Evolutionary conservation across 2,329 filamentous ascomycete species (phyloP).

Genomic region (Aspergillus brasiliensis): DNA sequence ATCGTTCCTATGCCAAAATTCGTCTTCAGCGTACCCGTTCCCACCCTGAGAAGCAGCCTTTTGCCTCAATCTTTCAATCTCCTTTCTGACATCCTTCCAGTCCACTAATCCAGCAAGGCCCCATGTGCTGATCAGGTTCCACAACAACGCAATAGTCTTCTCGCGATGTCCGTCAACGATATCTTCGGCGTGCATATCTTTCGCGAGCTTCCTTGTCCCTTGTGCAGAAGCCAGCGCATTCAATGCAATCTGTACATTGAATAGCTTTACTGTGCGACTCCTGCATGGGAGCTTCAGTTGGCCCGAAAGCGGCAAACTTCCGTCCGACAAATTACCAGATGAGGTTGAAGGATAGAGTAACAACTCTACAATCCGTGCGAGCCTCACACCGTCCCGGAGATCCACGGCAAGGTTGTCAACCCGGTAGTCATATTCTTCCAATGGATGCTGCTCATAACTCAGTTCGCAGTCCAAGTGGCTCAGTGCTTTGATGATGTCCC

Average conservation of each 20-base stretch:
- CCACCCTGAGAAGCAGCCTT: slow-evolving; percentile 23
- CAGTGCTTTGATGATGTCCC: slow-evolving; percentile 59
- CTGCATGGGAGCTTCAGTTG: slow-evolving; percentile 61
- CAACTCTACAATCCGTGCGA: slow-evolving; percentile 63
- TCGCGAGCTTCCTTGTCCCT: slow-evolving; percentile 44
- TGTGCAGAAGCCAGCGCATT: slow-evolving; percentile 52
- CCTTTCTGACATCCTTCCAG: slow-evolving; percentile 55
- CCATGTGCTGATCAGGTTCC: slow-evolving; percentile 61
- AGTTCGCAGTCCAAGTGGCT: slow-evolving; percentile 61
- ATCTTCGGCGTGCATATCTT: slow-evolving; percentile 56
- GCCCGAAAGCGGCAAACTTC: slow-evolving; percentile 55
- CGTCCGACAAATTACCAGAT: slow-evolving; percentile 25
- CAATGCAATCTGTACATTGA: slow-evolving; percentile 62
- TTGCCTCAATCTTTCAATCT: slow-evolving; percentile 50
- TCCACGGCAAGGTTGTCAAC: slow-evolving; percentile 65
- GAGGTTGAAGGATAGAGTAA: slow-evolving; percentile 51
- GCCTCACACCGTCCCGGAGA: slow-evolving; percentile 61
- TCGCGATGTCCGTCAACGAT: slow-evolving; percentile 67
- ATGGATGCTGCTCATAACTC: slow-evolving; percentile 55
- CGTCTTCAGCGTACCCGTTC: slow-evolving; percentile 20
- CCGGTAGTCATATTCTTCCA: slow-evolving; percentile 61
- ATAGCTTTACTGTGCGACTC: slow-evolving; percentile 58
- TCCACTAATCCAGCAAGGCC: slow-evolving; percentile 58
- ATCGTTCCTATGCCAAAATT: slow-evolving; percentile 28
- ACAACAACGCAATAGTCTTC: slow-evolving; percentile 63